Base-by-base conservation (phyloP, 2,329 filamentous ascomycete species). In the Niveomyces coronatus region DNA sequence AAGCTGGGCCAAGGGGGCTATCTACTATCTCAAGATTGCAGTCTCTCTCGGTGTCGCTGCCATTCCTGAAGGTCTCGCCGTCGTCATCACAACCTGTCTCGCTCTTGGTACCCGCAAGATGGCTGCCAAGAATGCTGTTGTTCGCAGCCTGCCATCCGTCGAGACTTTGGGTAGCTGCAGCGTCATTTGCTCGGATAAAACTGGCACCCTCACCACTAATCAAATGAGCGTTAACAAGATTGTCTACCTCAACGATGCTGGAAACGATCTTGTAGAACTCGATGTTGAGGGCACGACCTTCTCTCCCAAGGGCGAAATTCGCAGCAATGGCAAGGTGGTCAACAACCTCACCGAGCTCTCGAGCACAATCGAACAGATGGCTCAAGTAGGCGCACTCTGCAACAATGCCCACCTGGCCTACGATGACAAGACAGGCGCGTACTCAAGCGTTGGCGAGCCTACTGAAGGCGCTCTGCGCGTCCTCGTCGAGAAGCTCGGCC, bases 131-230 rank as follows among this genome's bases (percentile, higher is more conserved):
- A 96, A 96, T 55, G 91, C 91, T 7, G 88, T 98, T 26, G 93
- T 98, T 42, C 79, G 93, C 61, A 95, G 87, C 56, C 68, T 98
- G 51, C 91, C 91, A 15, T 98, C 91, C 2, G 91, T 98, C 37
- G 91, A 98, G 64, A 98, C 91, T 10, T 73, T 98, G 37, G 91
- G 91, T 56, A 98, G 91, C 72, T 98, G 91, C 75, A 98, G 91
- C 54, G 88, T 98, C 41, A 95, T 98, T 58, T 98, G 93, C 69
- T 98, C 93, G 4, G 91, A 98, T 70, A 98, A 98, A 71, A 98
- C 91, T 5, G 93, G 91, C 50, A 98, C 91, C 34, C 66, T 98
- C 56, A 98, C 91, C 9, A 98, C 91, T 28, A 98, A 98, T 65
- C 88, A 96, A 64, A 98, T 98, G 91, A 96, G 91, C 55, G 91